Percentiles rank a stretch among this genome's conserved stretches.
Conservation (phyloP, 148 eudicot species). For the Chenopodium album region DNA sequence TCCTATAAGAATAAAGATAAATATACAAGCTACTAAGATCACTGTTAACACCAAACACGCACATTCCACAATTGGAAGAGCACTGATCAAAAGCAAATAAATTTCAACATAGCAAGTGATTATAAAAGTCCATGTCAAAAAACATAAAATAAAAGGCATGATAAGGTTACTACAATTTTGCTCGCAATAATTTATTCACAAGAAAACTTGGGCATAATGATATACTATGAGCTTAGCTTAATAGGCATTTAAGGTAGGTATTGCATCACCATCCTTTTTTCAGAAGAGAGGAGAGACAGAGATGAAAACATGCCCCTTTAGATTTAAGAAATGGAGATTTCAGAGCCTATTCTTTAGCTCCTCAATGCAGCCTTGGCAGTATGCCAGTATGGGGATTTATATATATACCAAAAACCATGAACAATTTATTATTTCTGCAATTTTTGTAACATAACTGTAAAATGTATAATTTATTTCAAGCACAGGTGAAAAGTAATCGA, state of each 20-base stretch:
- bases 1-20: slow-evolving; percentile 38
- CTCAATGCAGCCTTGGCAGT: too few relatives aligned
- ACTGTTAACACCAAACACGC: neutral
- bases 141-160: neutral
- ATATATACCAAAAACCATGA: too few relatives aligned
- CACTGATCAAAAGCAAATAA: neutral
- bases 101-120: neutral
- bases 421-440: too few relatives aligned
- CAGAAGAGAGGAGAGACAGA: too few relatives aligned
- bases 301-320: too few relatives aligned
- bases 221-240: neutral
- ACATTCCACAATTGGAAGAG: neutral
- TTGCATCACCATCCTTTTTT: too few relatives aligned
- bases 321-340: too few relatives aligned
- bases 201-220: neutral
- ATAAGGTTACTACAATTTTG: neutral
- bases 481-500: too few relatives aligned
- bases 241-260: neutral
- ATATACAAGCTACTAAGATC: slow-evolving; percentile 11
- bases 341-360: too few relatives aligned
- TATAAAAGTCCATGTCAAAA: neutral
- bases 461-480: too few relatives aligned
- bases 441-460: too few relatives aligned
- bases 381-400: too few relatives aligned
- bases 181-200: neutral